Conservation (phyloP, 2,329 filamentous ascomycete genomes). For the Hymenoscyphus fructigenus region DNA sequence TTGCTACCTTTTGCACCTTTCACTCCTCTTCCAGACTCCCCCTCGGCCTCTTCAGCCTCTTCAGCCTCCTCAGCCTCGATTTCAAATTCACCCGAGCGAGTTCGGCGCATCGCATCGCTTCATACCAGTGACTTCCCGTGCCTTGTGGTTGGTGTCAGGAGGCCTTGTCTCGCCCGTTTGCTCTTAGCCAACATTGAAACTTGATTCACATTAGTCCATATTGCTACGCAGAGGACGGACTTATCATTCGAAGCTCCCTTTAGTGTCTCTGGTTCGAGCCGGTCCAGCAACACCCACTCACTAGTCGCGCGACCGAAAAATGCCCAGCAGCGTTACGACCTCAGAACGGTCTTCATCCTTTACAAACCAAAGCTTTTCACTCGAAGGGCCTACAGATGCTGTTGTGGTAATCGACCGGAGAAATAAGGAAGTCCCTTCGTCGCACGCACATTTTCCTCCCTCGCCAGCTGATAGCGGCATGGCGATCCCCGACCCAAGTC, state of each 20-base stretch:
- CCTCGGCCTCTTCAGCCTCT: not conserved
- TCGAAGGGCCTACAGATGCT: not conserved
- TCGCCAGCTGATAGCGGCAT: slow-evolving; percentile 30
- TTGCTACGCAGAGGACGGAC: not conserved
- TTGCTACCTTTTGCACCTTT: not conserved
- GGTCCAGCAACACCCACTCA: not conserved
- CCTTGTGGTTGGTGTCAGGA: slow-evolving; percentile 3
- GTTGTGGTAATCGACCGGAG: slow-evolving; percentile 9
- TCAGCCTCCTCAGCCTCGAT: not conserved
- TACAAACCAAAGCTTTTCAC: not conserved
- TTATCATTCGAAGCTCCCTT: not conserved
- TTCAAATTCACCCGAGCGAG: not conserved
- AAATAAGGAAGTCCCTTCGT: slow-evolving; percentile 12
- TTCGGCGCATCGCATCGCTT: not conserved
- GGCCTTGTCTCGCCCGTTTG: slow-evolving; percentile 1
- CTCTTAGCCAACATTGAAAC: not conserved
- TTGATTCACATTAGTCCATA: not conserved
- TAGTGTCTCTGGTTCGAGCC: not conserved
- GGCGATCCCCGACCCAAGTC: slow-evolving; percentile 21
- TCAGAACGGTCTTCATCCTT: not conserved
- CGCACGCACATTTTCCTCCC: slow-evolving; percentile 27
- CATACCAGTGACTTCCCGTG: not conserved
- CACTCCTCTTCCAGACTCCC: not conserved
- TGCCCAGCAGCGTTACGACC: slow-evolving; percentile 4
- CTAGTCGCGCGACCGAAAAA: slow-evolving; percentile 2